phyloP scores from a whole-genome alignment of 345 rosid species.

The Reutealis trisperma region DNA sequence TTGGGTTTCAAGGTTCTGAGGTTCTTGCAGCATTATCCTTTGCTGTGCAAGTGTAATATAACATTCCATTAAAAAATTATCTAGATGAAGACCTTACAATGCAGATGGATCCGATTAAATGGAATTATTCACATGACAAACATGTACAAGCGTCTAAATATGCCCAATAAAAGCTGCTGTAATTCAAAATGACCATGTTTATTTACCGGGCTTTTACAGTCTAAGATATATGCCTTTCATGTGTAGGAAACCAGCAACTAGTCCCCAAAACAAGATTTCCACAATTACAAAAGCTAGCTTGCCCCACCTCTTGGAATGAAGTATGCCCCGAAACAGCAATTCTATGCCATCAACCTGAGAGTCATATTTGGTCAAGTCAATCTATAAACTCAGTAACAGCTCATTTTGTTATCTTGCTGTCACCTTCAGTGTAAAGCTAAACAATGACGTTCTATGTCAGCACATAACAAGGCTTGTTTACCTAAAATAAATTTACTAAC shows the following conservation, averaged over 20 bases:
- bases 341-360: conserved; percentile 48
- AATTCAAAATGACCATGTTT: neutral
- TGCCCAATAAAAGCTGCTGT: neutral
- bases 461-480: no score
- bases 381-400: neutral
- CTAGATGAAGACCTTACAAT: neutral
- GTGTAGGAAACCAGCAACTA: conserved; percentile 49
- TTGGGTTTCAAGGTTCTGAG: neutral
- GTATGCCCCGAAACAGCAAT: conserved; percentile 33
- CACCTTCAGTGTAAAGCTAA: no score
- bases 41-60: no score
- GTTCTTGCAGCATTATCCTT: no score
- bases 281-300: conserved; percentile 48
- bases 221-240: conserved; percentile 43
- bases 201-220: conserved; percentile 24
- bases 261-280: conserved; percentile 54
- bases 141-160: neutral
- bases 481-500: no score
- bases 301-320: conserved; percentile 49
- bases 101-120: neutral
- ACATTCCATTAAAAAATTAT: no score
- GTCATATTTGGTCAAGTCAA: conserved; percentile 12
- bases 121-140: neutral
- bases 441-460: no score
- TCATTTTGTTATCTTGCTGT: no score